A percentile compares a stretch with the other conserved stretches of the same genome.
Conservation (phyloP, 2,329 filamentous ascomycete species). For the Blastomyces silverae region DNA sequence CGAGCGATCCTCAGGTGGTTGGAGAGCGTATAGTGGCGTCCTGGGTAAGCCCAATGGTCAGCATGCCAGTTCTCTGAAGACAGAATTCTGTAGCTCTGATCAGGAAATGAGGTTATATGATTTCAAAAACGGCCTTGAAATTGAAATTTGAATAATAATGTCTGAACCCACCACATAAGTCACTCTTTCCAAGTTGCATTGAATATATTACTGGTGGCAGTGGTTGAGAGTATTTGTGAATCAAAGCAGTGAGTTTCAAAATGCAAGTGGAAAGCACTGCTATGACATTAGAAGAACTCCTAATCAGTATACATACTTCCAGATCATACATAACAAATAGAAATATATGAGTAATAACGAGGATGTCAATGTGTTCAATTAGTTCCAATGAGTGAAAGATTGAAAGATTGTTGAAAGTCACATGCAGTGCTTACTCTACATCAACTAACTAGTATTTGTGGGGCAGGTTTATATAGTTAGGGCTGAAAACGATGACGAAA, state of each 20-base stretch:
- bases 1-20: constrained; percentile 3
- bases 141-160: too few relatives aligned
- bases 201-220: too few relatives aligned
- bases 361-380: not conserved
- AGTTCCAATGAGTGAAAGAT: too few relatives aligned
- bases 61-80: too few relatives aligned
- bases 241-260: not conserved
- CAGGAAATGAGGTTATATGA: too few relatives aligned
- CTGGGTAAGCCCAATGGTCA: too few relatives aligned
- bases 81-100: too few relatives aligned
- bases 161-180: too few relatives aligned
- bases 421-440: not conserved
- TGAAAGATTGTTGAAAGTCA: not conserved
- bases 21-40: not conserved
- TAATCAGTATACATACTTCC: not conserved
- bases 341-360: not conserved
- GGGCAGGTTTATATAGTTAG: not conserved
- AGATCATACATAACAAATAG: too few relatives aligned
- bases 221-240: too few relatives aligned
- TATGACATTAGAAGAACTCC: not conserved
- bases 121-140: too few relatives aligned
- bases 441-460: not conserved
- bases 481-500: constrained; percentile 2
- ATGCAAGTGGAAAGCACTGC: not conserved
- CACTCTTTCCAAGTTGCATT: too few relatives aligned